Evolutionary conservation across 306 rosid genomes (phyloP).

Genomic region (Trifolium subterraneum): DNA sequence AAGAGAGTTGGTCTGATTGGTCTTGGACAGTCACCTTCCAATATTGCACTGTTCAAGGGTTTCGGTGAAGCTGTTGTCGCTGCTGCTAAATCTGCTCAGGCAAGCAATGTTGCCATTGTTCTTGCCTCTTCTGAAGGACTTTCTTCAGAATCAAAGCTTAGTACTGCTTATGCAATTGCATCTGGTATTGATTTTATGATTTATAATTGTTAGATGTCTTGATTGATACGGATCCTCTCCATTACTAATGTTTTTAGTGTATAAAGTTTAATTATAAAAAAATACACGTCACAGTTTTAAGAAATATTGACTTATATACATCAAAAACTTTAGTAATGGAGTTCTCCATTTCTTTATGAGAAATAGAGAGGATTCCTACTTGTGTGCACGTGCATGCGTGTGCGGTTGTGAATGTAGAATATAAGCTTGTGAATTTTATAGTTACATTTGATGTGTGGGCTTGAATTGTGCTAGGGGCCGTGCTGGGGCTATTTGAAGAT

Average conservation of each 20-base stretch:
- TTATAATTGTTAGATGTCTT: conserved; percentile 29
- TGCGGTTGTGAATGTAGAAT: not conserved
- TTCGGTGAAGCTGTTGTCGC: conserved; percentile 90
- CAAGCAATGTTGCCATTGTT: conserved; percentile 71
- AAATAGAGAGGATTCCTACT: not conserved
- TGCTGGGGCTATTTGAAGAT: conserved; percentile 86
- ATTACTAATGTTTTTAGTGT: not conserved
- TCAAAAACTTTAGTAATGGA: not conserved
- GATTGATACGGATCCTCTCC: not conserved
- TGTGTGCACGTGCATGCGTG: not conserved
- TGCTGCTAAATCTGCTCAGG: conserved; percentile 80
- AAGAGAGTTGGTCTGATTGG: conserved; percentile 94
- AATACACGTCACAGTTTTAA: no score
- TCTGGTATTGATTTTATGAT: conserved; percentile 62
- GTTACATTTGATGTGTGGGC: conserved; percentile 31
- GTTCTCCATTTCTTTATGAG: no score
- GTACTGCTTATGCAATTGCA: conserved; percentile 77
- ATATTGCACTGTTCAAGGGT: conserved; percentile 58
- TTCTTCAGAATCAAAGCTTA: conserved; percentile 66
- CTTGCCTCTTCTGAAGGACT: conserved; percentile 80
- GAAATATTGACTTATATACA: not conserved
- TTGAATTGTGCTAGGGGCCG: conserved; percentile 65
- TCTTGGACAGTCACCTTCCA: conserved; percentile 76
- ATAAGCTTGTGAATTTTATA: conserved; percentile 28
- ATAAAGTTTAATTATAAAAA: not conserved